These are phyloP conservation scores for Esteya vermicola DNA, from an alignment of 2,329 filamentous ascomycete genomes.

Conservation along the genomic window DNA sequence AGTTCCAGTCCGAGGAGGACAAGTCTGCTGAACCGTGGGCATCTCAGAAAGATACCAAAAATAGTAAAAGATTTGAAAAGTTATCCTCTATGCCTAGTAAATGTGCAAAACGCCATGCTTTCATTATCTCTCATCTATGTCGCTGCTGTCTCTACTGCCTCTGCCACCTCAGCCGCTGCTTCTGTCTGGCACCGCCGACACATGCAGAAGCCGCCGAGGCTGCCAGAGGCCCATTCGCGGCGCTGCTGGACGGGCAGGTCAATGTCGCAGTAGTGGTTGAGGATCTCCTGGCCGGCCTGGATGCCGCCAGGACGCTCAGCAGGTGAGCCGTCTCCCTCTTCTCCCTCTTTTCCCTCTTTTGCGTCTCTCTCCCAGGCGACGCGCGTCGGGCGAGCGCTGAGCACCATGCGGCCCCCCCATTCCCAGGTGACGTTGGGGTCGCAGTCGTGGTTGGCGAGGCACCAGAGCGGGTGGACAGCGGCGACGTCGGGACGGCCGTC, in stretches of 20 bases:
- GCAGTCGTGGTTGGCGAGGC: conserved; percentile 90
- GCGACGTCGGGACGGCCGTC: conserved; percentile 81
- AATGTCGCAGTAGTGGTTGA: conserved; percentile 92
- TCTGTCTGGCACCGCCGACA: conserved; percentile 69
- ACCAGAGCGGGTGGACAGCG: conserved; percentile 92
- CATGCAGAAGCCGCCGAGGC: conserved; percentile 77
- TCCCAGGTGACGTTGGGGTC: conserved; percentile 93
- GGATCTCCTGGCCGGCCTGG: conserved; percentile 65
- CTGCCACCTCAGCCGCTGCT: conserved; percentile 36
- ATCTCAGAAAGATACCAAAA: too few relatives aligned
- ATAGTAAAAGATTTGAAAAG: too few relatives aligned
- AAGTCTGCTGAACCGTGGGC: too few relatives aligned
- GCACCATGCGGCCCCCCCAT: conserved; percentile 67
- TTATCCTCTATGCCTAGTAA: too few relatives aligned
- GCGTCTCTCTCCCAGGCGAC: too few relatives aligned
- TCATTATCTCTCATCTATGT: background rate
- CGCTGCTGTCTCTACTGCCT: background rate
- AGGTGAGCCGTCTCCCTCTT: too few relatives aligned
- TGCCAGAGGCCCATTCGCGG: conserved; percentile 78
- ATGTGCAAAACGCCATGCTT: too few relatives aligned
- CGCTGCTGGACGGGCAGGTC: conserved; percentile 62
- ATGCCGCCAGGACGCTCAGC: conserved; percentile 48
- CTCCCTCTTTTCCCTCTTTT: too few relatives aligned
- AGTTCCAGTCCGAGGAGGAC: too few relatives aligned
- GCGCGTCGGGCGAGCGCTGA: conserved; percentile 45